phyloP scores from a whole-genome alignment of 2,329 filamentous ascomycete genomes.

The Ophiostoma montium region DNA sequence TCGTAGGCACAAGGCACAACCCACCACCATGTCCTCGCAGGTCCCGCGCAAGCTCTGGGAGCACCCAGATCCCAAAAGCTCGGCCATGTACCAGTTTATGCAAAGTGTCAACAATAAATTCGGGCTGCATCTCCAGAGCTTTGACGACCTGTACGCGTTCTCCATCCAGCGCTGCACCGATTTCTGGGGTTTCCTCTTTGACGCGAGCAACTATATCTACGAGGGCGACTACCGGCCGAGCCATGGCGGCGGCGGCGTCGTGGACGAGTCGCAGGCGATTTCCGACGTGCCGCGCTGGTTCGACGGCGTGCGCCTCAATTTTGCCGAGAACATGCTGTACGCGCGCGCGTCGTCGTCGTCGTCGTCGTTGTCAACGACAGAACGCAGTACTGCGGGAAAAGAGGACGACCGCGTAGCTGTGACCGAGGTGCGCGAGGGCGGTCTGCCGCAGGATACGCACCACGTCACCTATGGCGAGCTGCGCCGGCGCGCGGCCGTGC shows the following conservation, averaged over 20 bases:
- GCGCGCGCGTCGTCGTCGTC: constrained; percentile 20
- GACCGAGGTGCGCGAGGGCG: constrained; percentile 60
- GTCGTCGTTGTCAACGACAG: too few species aligned
- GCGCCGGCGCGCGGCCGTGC: constrained; percentile 38
- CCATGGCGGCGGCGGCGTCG: constrained; percentile 27
- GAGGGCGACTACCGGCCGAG: constrained; percentile 34
- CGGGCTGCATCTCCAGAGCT: constrained; percentile 46
- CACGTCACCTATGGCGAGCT: constrained; percentile 56
- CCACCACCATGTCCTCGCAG: too few species aligned
- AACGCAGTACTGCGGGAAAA: constrained; percentile 42
- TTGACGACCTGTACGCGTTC: constrained; percentile 55
- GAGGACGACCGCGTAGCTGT: constrained; percentile 57
- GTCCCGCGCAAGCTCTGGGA: constrained; percentile 52
- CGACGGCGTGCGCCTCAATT: constrained; percentile 58
- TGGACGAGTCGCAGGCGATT: constrained; percentile 58
- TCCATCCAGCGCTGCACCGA: constrained; percentile 45
- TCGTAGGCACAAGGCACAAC: too few species aligned
- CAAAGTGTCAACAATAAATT: constrained; percentile 46
- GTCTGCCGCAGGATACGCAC: constrained; percentile 27
- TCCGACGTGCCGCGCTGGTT: constrained; percentile 67
- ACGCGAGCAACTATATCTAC: constrained; percentile 45
- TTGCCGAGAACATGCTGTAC: constrained; percentile 68
- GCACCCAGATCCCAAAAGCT: constrained; percentile 45
- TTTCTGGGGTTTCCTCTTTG: constrained; percentile 54
- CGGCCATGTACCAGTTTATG: constrained; percentile 54